These are phyloP conservation scores for Thermoascus crustaceus DNA, from an alignment of 2,329 filamentous ascomycete genomes.

Conservation along the genomic window DNA sequence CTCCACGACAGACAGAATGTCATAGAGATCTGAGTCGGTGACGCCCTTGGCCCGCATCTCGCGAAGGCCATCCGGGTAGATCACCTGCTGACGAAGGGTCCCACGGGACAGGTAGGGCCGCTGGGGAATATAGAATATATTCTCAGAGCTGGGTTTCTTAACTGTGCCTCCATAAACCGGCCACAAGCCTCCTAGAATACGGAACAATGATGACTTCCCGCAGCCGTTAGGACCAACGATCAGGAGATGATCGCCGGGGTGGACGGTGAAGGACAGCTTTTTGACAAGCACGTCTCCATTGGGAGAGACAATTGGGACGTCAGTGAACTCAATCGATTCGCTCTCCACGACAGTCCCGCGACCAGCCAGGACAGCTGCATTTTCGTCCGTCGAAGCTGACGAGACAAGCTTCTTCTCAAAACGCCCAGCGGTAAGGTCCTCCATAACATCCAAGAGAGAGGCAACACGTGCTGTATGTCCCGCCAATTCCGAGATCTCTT, in stretches of 20 bases:
- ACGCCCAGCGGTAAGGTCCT: conserved; percentile 78
- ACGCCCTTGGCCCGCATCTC: conserved; percentile 80
- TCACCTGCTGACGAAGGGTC: conserved; percentile 90
- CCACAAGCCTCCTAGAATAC: conserved; percentile 93
- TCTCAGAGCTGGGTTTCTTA: conserved; percentile 78
- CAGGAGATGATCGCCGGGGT: conserved; percentile 79
- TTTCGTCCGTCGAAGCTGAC: conserved; percentile 70
- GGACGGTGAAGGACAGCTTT: conserved; percentile 77
- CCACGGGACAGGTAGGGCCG: conserved; percentile 87
- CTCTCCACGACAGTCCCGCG: conserved; percentile 78
- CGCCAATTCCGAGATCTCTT: conserved; percentile 91
- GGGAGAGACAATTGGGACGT: conserved; percentile 92
- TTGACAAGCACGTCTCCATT: conserved; percentile 89
- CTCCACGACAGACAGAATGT: conserved; percentile 69
- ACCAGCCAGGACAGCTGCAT: conserved; percentile 72
- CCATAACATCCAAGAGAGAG: conserved; percentile 84
- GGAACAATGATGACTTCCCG: conserved; percentile 91
- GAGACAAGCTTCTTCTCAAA: conserved; percentile 97
- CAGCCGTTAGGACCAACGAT: conserved; percentile 96
- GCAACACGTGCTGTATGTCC: conserved; percentile 92
- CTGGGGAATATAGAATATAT: conserved; percentile 98
- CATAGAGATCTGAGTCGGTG: conserved; percentile 70
- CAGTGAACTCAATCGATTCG: conserved; percentile 70
- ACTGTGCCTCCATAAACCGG: conserved; percentile 94
- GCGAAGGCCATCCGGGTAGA: conserved; percentile 82